Evolutionary conservation across 78 protist species (phyloP), one percentile per base, ranked within the genome.

Genomic region (Dictyostelium capitatum): DNA sequence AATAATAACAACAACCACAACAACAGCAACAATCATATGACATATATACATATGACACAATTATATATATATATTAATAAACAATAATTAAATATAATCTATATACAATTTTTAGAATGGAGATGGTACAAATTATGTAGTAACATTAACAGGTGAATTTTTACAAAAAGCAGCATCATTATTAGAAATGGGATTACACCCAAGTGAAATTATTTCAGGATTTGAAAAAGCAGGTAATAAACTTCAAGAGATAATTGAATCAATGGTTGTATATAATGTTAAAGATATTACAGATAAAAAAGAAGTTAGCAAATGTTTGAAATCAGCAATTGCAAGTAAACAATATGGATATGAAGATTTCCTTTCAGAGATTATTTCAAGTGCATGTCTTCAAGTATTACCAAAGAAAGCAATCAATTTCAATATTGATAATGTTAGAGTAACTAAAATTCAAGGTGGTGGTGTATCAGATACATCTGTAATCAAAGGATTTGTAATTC

Each of bases 351-450:
- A 90, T 67, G 99, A 98, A 53, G 96, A 94, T 50, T 30, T 98
- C 74, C 79, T 99, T 8, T 48, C 98, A 8, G 84, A 73, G 25
- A 77, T 98, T 65, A 92, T 99, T 19, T 97, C 98, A 12, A 93
- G 96, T 43, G 99, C 99, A 15, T 98, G 99, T 82, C 14, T 98
- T 67, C 70, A 54, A 69, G 96, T 96, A 11, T 43, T 91, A 17
- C 98, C 97, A 77, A 97, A 96, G 90, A 85, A 97, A 57, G 62
- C 83, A n/a, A 59, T 19, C 10, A 77, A 94, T 73, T 99, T 99
- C 97, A 99, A 97, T 95, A 98, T 98, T 15, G 99, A 99, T 96
- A 99, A 98, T 75, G 98, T 99, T 4, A 96, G 99, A 51, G 98
- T 97, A 5, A 94, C 94, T 65, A 99, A 99, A 96, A 94, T 99